Conservation (phyloP, 1,284 basidiomycete species). For the Sparassis latifolia region DNA sequence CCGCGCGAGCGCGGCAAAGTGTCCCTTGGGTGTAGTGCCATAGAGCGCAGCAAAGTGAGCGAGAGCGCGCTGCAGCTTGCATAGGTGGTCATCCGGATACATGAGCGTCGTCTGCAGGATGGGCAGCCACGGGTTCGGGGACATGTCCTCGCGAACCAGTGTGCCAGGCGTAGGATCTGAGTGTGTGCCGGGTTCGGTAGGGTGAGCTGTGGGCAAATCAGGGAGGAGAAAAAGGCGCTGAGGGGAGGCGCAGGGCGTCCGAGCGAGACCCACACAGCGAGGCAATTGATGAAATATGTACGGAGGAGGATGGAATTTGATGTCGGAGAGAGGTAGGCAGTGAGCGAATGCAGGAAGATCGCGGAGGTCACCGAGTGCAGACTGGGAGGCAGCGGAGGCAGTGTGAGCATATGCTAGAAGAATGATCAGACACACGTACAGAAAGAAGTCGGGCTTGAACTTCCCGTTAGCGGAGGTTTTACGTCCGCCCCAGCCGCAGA, state of each 20-base stretch:
- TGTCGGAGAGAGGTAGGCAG: slow-evolving; percentile 23
- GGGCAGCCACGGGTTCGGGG: slow-evolving; percentile 50
- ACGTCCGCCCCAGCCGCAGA: slow-evolving; percentile 31
- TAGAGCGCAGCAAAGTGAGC: slow-evolving; percentile 46
- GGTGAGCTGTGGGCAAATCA: slow-evolving; percentile 11
- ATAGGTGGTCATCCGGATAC: slow-evolving; percentile 58
- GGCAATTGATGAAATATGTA: slow-evolving; percentile 30
- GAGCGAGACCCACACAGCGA: slow-evolving; percentile 32
- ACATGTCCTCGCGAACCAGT: slow-evolving; percentile 26
- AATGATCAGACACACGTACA: slow-evolving; percentile 15
- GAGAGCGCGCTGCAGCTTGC: slow-evolving; percentile 52
- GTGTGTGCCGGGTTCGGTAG: slow-evolving; percentile 19
- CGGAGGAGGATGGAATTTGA: slow-evolving; percentile 29
- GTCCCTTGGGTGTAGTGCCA: slow-evolving; percentile 34
- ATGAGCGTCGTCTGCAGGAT: slow-evolving; percentile 42
- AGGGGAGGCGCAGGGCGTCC: slow-evolving; percentile 30
- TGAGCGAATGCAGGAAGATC: slow-evolving; percentile 34
- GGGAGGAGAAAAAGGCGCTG: slow-evolving; percentile 28
- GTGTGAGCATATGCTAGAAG: background rate
- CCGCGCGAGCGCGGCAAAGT: slow-evolving; percentile 20
- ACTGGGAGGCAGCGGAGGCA: slow-evolving; percentile 13
- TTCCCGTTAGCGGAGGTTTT: slow-evolving; percentile 13
- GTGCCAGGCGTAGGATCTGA: slow-evolving; percentile 25
- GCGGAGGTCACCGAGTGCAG: slow-evolving; percentile 43
- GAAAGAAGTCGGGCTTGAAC: slow-evolving; percentile 38